phyloP scores from a whole-genome alignment of 139 green algal species.

The Chlamydomonas eustigma region DNA sequence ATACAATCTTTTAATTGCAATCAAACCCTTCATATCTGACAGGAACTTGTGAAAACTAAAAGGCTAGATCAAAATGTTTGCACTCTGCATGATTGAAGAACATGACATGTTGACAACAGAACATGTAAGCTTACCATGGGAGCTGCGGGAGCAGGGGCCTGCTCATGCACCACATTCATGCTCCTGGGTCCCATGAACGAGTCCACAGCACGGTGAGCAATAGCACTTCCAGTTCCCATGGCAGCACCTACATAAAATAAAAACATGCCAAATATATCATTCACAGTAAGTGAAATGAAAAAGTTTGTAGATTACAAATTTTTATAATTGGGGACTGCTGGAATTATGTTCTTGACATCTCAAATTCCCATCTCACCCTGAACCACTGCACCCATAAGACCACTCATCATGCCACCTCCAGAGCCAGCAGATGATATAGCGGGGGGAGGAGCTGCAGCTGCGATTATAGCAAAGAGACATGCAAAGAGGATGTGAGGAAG shows the following conservation, averaged over 20 bases:
- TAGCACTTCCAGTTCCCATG: conserved; percentile 72
- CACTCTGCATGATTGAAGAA: no score
- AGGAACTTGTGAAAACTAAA: no score
- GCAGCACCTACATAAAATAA: conserved; percentile 66
- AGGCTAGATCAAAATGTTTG: no score
- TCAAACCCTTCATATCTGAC: no score
- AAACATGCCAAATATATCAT: no score
- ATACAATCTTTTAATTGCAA: no score
- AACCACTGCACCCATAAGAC: conserved; percentile 73
- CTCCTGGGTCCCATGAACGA: conserved; percentile 55
- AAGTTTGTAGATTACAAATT: no score
- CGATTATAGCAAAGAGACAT: background rate
- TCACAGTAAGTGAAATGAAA: no score
- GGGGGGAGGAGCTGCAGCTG: conserved; percentile 26
- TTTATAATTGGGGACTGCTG: no score
- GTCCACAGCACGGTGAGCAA: conserved; percentile 85
- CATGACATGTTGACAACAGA: no score
- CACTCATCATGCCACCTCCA: conserved; percentile 74
- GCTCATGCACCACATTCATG: conserved; percentile 32
- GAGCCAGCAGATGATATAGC: conserved; percentile 22
- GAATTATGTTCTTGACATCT: no score
- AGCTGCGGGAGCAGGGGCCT: conserved; percentile 13
- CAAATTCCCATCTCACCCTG: conserved; percentile 44
- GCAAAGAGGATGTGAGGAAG: background rate
- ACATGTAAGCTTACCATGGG: conserved; percentile 5